These are phyloP conservation scores for Schizopora paradoxa DNA, from an alignment of 1,284 basidiomycete species.

Conservation along the genomic window DNA sequence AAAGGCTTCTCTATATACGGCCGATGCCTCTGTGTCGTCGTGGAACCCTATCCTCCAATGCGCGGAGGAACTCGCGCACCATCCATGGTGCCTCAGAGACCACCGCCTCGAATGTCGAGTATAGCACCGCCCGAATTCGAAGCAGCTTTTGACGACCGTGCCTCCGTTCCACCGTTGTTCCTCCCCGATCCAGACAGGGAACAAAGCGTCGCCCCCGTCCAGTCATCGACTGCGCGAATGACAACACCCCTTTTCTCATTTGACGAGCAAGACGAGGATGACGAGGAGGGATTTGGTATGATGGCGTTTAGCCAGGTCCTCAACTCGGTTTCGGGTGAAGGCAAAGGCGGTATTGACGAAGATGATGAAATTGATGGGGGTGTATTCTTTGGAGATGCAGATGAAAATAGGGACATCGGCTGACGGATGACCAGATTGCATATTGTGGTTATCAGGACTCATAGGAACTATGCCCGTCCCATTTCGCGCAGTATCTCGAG, in stretches of 20 bases:
- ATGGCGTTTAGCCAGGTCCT: constrained; percentile 72
- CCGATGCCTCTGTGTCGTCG: constrained; percentile 68
- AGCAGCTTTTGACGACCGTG: constrained; percentile 23
- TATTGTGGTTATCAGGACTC: constrained; percentile 16
- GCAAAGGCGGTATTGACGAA: constrained; percentile 50
- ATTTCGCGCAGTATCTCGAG: constrained; percentile 71
- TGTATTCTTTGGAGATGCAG: constrained; percentile 74
- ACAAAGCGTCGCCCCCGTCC: constrained; percentile 28
- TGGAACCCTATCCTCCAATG: constrained; percentile 64
- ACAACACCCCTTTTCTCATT: constrained; percentile 39
- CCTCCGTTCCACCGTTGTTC: constrained; percentile 56
- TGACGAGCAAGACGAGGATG: constrained; percentile 32
- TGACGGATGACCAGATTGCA: constrained; percentile 9
- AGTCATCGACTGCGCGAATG: constrained; percentile 28
- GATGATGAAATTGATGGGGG: constrained; percentile 69
- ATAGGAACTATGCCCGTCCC: constrained; percentile 49
- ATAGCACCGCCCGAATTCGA: constrained; percentile 31
- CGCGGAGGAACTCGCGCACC: constrained; percentile 34
- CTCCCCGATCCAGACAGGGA: constrained; percentile 54
- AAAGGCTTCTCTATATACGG: constrained; percentile 62
- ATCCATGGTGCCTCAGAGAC: constrained; percentile 29
- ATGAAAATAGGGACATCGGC: constrained; percentile 39
- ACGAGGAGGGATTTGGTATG: constrained; percentile 50
- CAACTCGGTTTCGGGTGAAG: constrained; percentile 44
- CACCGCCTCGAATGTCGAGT: constrained; percentile 22